Evolutionary conservation across 306 rosid genomes (phyloP), one percentile per base, ranked within the genome.

Genomic region (Prunus salicina): DNA sequence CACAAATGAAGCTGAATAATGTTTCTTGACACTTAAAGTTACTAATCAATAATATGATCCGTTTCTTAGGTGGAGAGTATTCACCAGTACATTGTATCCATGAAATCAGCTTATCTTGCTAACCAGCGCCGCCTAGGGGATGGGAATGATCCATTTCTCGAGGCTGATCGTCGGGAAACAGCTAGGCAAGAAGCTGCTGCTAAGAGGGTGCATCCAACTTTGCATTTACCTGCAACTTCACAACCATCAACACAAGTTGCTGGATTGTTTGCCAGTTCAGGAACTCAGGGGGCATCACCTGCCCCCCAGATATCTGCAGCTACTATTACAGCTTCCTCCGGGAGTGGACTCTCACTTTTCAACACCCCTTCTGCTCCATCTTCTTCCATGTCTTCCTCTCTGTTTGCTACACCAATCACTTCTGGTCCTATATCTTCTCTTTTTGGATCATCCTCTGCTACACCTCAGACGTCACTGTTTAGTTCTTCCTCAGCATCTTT

Each of bases 161-260:
- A 91, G 88, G 99, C 99, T 73, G 97, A 96, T 84, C 87, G 99
- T 65, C 89, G 99, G 74, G 98, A 96, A 87, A 96, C 90, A 75
- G 99, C 98, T 45, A 87, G 98, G 82, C 93, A 86, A 80, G 98
- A 92, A 83, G 97, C 98, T 45, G 97, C 98, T 76, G 89, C 97
- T 28, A 96, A 91, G 88, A 83, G 97, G 84, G 93, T 80, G 55
- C 99, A 96, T 81, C 99, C 98, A 16, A 92, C 97, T 61, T 84
- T 84, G 69, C 90, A 96, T 82, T 91, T 96, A 81, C 93, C 97
- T 68, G 86, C 91, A 78, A 90, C 79, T 81, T 77, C 89, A 71
- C 96, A 89, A 73, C 98, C 97, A 75, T 88, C 97, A 76, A 90
- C 90, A 10, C 99, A 92, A 88, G 93, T 84, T 80, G 90, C 97